Conservation (phyloP, 2,329 filamentous ascomycete species). For the Monosporascus sp. region DNA sequence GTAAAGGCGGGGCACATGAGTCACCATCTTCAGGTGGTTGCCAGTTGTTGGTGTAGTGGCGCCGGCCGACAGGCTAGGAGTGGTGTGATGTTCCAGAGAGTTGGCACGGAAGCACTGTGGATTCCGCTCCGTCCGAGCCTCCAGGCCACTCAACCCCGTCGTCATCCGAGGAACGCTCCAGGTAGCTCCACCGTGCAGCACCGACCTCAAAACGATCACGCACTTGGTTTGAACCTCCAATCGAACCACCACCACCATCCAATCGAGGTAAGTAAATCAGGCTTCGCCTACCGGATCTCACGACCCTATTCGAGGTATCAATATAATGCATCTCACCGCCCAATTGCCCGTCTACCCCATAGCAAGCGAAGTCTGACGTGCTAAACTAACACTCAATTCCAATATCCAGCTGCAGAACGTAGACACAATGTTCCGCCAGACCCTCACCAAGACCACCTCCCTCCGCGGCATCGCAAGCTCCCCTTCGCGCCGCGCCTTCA, state of each 20-base stretch:
- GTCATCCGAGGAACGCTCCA: not conserved
- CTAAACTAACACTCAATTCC: conserved; percentile 9
- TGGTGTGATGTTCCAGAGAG: not conserved
- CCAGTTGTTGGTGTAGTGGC: not conserved
- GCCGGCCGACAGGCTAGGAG: not conserved
- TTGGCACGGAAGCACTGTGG: not conserved
- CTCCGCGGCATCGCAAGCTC: conserved; percentile 48
- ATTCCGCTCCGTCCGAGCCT: not conserved
- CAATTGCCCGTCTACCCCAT: too few relatives aligned
- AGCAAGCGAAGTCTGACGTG: too few relatives aligned
- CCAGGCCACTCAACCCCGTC: not conserved
- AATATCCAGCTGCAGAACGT: conserved; percentile 6
- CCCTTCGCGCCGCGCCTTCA: conserved; percentile 51
- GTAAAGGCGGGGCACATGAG: not conserved
- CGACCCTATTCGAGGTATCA: not conserved
- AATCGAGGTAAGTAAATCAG: not conserved
- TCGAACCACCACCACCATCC: not conserved
- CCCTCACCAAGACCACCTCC: conserved; percentile 49
- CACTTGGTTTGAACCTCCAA: not conserved
- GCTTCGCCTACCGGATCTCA: too few relatives aligned
- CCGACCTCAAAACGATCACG: not conserved
- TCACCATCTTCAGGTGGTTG: not conserved
- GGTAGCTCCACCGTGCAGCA: not conserved
- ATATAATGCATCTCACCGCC: conserved; percentile 2
- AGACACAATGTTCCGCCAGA: conserved; percentile 61